phyloP scores from a whole-genome alignment of 768 basidiomycete species.

The Mycena galopus region DNA sequence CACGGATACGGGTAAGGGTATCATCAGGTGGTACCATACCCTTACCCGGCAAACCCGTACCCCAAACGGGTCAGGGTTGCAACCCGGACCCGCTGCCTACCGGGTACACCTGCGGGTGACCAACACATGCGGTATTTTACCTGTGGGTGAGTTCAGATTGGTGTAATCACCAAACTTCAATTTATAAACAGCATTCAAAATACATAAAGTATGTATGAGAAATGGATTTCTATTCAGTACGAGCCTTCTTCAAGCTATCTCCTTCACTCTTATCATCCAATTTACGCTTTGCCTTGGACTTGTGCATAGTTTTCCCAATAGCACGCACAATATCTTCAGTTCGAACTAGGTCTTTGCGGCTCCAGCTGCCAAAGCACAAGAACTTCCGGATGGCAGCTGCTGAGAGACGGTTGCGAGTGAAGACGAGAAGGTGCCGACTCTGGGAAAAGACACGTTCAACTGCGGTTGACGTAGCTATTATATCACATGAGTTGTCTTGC shows the following conservation, averaged over 20 bases:
- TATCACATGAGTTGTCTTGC: background rate
- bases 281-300: background rate
- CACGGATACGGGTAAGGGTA: constrained; percentile 8
- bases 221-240: background rate
- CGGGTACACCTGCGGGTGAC: background rate
- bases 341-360: constrained; percentile 41
- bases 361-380: constrained; percentile 53
- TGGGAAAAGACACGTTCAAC: background rate
- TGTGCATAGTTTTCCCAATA: background rate
- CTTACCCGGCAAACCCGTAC: background rate
- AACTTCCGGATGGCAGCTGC: constrained; percentile 41
- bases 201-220: background rate
- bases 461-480: background rate
- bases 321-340: constrained; percentile 40
- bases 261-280: background rate
- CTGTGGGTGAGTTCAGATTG: background rate
- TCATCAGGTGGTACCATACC: background rate
- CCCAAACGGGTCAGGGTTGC: background rate
- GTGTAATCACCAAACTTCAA: background rate
- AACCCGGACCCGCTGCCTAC: background rate
- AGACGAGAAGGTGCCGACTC: background rate
- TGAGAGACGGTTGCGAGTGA: constrained; percentile 31
- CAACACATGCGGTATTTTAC: background rate
- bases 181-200: background rate
- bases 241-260: background rate